Base-by-base conservation (phyloP, 305 asterid species). In the Fraxinus floribunda region DNA sequence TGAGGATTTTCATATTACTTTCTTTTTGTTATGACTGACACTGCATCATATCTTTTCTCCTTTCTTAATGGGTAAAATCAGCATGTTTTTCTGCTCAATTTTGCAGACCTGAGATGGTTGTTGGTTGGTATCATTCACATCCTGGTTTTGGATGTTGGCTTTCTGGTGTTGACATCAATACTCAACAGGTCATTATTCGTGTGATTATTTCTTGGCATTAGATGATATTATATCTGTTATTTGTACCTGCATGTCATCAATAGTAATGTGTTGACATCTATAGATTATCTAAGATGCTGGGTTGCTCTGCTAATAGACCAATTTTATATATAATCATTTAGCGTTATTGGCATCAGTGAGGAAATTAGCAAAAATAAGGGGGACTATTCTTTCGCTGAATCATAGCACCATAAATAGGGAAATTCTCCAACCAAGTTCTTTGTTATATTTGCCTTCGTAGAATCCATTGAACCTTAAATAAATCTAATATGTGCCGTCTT, bases 61-160 rank as follows among this genome's bases (percentile, higher is more conserved):
- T 82, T 16, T 49, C 82, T 6, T 79, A 66, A 71, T 77, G 68
- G 22, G 29, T 79, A 35, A 78, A 41, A 2, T 80, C 68, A 39
- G 22, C 66, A 29, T 62, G 29, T 81, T n/a, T 72, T 84, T 84
- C 74, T 82, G 71, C 68, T 84, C 34, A 26, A 64, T 81, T 78
- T 87, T 78, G 76, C 94, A 96, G 98, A 81, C 98, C 98, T 79
- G 99, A 96, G 91, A 96, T 96, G 99, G 99, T 96, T 86, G 99
- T 94, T 46, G 99, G 98, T 44, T 96, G 99, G 99, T 96, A 96
- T 84, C 98, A 93, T 84, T 94, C 99, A 35, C 98, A 94, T 91
- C 99, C 99, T 55, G 97, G 98, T 66, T 96, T 94, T 81, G 99
- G 99, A 83, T 94, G 98, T 84, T 96, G 98, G 98, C 97, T 96